Evolutionary conservation across 2,329 filamentous ascomycete species (phyloP).

Genomic region (Alternaria gansuensis): DNA sequence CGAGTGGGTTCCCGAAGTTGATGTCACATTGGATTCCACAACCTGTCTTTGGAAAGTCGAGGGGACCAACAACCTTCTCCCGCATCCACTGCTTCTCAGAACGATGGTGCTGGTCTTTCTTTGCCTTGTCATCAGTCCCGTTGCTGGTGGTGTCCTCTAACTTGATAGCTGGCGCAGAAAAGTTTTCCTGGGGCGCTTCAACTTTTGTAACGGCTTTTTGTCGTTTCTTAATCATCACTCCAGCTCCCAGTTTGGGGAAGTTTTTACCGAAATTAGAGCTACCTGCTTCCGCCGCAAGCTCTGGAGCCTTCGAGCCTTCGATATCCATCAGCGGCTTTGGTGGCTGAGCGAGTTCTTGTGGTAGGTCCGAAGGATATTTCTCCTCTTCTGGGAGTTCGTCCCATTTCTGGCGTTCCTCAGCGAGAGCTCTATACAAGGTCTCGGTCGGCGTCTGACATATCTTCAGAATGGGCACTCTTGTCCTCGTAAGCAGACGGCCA

Average conservation of each 20-base stretch:
- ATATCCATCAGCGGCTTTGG: conserved; percentile 23
- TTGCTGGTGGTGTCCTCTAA: conserved; percentile 19
- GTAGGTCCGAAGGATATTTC: conserved; percentile 48
- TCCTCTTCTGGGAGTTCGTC: conserved; percentile 64
- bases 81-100: conserved; percentile 54
- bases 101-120: conserved; percentile 33
- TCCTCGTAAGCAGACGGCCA: conserved; percentile 78
- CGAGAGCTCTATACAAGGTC: conserved; percentile 67
- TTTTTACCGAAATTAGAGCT: conserved; percentile 11
- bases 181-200: conserved; percentile 10
- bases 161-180: conserved; percentile 30
- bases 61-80: conserved; percentile 59
- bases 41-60: conserved; percentile 80
- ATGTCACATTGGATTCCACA: conserved; percentile 90
- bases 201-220: conserved; percentile 12
- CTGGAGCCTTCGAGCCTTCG: conserved; percentile 22
- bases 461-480: conserved; percentile 87
- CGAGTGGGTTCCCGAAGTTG: conserved; percentile 87
- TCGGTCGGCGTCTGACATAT: conserved; percentile 76
- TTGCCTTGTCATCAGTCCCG: conserved; percentile 5
- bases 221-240: conserved; percentile 9
- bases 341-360: conserved; percentile 24
- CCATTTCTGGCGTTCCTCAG: conserved; percentile 75
- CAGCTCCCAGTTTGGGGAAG: conserved; percentile 16
- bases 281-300: conserved; percentile 19